Evolutionary conservation across 2,329 filamentous ascomycete genomes (phyloP).

Genomic region (Fusarium sp.): DNA sequence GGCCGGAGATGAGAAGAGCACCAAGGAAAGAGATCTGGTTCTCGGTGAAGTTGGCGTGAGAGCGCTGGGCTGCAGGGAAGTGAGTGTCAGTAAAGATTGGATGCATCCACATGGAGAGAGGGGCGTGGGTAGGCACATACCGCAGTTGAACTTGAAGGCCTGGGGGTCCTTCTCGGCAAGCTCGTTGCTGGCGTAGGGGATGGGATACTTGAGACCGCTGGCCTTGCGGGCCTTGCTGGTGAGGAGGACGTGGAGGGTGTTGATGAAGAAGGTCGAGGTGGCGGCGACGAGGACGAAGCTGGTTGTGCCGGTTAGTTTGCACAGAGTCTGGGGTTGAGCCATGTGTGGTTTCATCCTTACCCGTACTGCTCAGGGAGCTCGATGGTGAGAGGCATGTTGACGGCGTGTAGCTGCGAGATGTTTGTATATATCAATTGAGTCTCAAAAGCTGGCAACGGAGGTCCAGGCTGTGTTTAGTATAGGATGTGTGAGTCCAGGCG

Average conservation of each 20-base stretch:
- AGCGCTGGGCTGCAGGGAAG: constrained; percentile 65
- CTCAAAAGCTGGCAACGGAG: not conserved
- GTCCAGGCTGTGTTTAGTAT: constrained; percentile 9
- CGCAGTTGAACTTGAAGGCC: constrained; percentile 75
- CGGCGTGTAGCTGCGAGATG: not conserved
- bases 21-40: constrained; percentile 69
- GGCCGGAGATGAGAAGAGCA: constrained; percentile 69
- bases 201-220: constrained; percentile 71
- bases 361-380: constrained; percentile 66
- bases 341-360: constrained; percentile 54
- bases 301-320: constrained; percentile 17
- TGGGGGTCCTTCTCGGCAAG: constrained; percentile 68
- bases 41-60: constrained; percentile 76
- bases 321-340: not conserved
- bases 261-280: constrained; percentile 71
- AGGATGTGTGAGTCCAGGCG: not conserved
- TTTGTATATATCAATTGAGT: not conserved
- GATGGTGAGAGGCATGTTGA: constrained; percentile 61
- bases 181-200: constrained; percentile 69
- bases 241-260: constrained; percentile 65
- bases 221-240: constrained; percentile 66
- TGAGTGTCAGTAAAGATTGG: constrained; percentile 16
- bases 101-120: not conserved
- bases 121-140: constrained; percentile 51
- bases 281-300: constrained; percentile 76